Evolutionary conservation across 2,329 filamentous ascomycete genomes (phyloP), one percentile per base, ranked within the genome.

Genomic region (Beauveria medogensis): DNA sequence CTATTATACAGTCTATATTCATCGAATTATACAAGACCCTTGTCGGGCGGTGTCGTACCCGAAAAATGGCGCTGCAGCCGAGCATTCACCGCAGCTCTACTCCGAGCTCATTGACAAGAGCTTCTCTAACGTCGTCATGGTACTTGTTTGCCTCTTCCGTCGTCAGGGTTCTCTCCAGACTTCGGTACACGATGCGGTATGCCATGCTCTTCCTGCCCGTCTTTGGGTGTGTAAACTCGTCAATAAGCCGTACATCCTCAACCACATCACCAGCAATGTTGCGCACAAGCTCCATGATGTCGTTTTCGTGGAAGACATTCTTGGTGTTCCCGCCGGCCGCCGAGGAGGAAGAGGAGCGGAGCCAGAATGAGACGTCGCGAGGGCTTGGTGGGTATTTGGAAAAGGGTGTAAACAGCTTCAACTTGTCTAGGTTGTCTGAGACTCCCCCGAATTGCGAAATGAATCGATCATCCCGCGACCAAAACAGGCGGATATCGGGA

Each of bases 331-430:
- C 81, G 14, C 77, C 80, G 3, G 75, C 80, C 24, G 78, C 74
- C 2, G 78, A 76, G 73, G 59, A 55, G 2, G 77, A 65, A 30
- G 68, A 65, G 16, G 50, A 26, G 6, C 63, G 68, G 59, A 97
- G 77, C 94, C 94, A 99, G 74, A 99, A 99, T 0, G 92, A 90
- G 12, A 97, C 89, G 72, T 99, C 94, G 75, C 93, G 93, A 71
- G 89, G 89, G 72, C 91, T 95, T 24, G 87, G 86, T 1, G 94
- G 94, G 73, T 96, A 85, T 74, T 92, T 96, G 65, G 91, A 96
- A 75, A 97, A 97, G 7, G 92, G 89, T 63, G 86, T 81, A 72
- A 96, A 99, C 56, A 84, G 85, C 67, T 74, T 78, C 55, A 88
- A 70, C 48, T 67, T 71, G 48, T 73, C 69, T 18, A 82, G 70